Conservation (phyloP, 2,329 filamentous ascomycete species). For the Colletotrichum incanum region DNA sequence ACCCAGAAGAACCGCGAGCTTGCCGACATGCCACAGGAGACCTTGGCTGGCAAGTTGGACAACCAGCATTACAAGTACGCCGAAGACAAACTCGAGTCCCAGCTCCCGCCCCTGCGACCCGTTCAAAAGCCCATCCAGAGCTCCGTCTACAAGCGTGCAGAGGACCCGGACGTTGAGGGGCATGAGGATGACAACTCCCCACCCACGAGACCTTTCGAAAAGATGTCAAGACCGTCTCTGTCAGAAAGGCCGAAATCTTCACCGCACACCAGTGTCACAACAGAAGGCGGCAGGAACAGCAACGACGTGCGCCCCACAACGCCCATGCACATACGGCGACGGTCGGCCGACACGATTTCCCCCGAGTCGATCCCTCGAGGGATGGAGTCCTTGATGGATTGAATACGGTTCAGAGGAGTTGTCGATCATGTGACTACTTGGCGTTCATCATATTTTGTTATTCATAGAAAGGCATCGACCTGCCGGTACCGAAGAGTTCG, state of each 20-base stretch:
- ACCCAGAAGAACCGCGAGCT: conserved; percentile 56
- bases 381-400: conserved; percentile 58
- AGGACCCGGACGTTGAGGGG: not conserved
- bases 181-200: not conserved
- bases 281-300: conserved; percentile 19
- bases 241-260: conserved; percentile 39
- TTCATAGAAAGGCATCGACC: conserved; percentile 31
- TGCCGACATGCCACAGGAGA: conserved; percentile 47
- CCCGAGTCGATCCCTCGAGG: conserved; percentile 59
- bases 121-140: conserved; percentile 42
- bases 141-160: conserved; percentile 41
- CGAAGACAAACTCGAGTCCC: conserved; percentile 43
- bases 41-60: conserved; percentile 46
- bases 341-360: conserved; percentile 57
- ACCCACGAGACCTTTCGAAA: not conserved
- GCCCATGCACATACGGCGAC: conserved; percentile 30
- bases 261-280: conserved; percentile 13
- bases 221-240: conserved; percentile 29
- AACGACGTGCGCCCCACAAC: conserved; percentile 34
- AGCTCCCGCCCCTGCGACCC: conserved; percentile 48
- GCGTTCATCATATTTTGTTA: conserved; percentile 21
- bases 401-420: not conserved
- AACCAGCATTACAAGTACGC: conserved; percentile 45
- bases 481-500: conserved; percentile 41
- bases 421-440: not conserved